Evolutionary conservation across 129 eudicot genomes (phyloP).

Genomic region (Calendula officinalis): DNA sequence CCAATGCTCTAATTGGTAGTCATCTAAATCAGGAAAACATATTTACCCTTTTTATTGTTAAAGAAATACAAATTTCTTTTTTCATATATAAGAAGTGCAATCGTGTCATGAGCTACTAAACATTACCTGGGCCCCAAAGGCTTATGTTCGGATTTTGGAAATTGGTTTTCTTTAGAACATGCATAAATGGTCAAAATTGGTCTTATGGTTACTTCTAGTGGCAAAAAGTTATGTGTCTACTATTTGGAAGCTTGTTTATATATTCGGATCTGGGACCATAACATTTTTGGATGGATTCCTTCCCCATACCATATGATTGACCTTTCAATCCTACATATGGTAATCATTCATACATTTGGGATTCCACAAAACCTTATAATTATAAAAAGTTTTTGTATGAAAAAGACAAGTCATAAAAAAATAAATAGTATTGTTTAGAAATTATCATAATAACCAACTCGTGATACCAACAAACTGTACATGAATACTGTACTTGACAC

Average conservation of each 20-base stretch:
- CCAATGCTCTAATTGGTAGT: no score
- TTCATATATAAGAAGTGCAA: no score
- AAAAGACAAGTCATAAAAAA: not conserved
- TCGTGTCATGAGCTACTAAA: no score
- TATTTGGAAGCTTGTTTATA: constrained; percentile 7
- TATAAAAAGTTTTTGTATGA: not conserved
- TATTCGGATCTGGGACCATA: not conserved
- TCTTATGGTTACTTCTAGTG: constrained; percentile 12
- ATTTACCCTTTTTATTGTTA: no score
- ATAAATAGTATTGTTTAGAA: no score
- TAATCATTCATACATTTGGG: not conserved
- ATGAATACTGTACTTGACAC: no score
- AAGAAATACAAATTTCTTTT: no score
- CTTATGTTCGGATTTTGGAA: no score
- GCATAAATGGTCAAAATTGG: not conserved
- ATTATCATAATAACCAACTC: no score
- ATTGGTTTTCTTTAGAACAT: not conserved
- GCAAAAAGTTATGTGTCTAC: constrained; percentile 5
- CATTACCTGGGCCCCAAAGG: no score
- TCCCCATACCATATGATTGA: not conserved
- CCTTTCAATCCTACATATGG: not conserved
- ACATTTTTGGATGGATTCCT: not conserved
- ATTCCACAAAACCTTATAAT: not conserved
- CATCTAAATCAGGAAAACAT: no score
- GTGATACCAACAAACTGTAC: not conserved